These are phyloP conservation scores for Xerocomellus dryophilus DNA, from an alignment of 768 basidiomycete genomes.

Conservation along the genomic window DNA sequence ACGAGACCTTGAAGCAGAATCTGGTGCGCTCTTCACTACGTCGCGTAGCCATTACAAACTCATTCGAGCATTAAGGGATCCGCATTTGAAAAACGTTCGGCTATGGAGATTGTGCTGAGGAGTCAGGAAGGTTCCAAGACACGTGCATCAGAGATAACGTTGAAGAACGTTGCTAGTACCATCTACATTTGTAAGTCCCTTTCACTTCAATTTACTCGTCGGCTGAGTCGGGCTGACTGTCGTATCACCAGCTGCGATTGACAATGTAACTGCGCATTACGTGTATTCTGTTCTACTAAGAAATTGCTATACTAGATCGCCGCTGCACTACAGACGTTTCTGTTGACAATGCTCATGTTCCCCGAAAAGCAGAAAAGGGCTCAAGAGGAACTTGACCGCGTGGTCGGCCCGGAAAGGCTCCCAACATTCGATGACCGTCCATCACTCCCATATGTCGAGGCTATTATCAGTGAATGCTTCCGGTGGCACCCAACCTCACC, in stretches of 20 bases:
- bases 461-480: conserved; percentile 8
- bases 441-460: conserved; percentile 19
- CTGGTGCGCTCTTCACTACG: conserved; percentile 33
- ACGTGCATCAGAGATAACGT: not conserved
- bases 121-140: not conserved
- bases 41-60: not conserved
- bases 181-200: not conserved
- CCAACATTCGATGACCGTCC: conserved; percentile 16
- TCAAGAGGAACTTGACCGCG: conserved; percentile 16
- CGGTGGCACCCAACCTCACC: conserved; percentile 5
- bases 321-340: conserved; percentile 4
- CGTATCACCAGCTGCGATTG: not conserved
- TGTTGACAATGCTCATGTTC: conserved; percentile 16
- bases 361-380: conserved; percentile 17
- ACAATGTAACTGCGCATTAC: not conserved
- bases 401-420: conserved; percentile 12
- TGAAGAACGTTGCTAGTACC: not conserved
- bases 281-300: not conserved
- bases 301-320: conserved; percentile 14
- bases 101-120: not conserved
- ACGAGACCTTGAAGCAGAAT: conserved; percentile 38
- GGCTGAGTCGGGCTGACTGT: not conserved
- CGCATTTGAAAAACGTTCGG: not conserved
- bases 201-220: not conserved
- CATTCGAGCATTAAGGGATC: not conserved